Conservation (phyloP, 2,329 filamentous ascomycete species). For the Paecilomyces niveus region DNA sequence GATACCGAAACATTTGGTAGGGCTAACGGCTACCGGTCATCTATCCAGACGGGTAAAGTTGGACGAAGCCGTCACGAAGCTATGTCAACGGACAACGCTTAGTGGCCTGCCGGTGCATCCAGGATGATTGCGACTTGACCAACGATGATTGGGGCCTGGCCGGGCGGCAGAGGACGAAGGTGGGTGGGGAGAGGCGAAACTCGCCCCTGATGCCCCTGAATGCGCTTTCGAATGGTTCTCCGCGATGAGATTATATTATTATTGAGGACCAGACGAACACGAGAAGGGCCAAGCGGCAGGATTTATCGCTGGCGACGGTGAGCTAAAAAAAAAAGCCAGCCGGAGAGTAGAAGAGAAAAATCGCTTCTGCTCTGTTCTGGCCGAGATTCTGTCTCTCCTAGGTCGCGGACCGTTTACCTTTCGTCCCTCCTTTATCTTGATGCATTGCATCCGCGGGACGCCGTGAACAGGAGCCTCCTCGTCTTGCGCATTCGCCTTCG, state of each 20-base stretch:
- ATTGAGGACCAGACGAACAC: background rate
- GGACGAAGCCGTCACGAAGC: background rate
- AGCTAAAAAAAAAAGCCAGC: background rate
- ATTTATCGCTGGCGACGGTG: background rate
- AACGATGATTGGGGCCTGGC: constrained; percentile 2
- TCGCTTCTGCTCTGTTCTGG: background rate
- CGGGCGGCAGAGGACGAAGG: constrained; percentile 3
- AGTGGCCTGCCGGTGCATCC: constrained; percentile 6
- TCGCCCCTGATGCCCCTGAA: background rate
- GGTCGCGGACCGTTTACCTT: background rate
- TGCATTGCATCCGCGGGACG: background rate
- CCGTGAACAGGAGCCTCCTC: background rate
- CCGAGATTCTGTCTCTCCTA: background rate
- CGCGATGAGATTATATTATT: background rate
- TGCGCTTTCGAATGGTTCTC: background rate
- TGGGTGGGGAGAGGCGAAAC: background rate
- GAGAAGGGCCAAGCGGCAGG: background rate
- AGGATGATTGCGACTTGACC: constrained; percentile 1
- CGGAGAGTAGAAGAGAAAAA: background rate
- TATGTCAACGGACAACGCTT: constrained; percentile 3
- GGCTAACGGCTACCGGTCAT: background rate
- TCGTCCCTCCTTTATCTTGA: background rate
- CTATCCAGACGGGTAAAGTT: background rate
- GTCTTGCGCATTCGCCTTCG: background rate
- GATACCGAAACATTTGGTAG: background rate